phyloP scores from a whole-genome alignment of 306 rosid species.

The Gastrolobium villosum region DNA sequence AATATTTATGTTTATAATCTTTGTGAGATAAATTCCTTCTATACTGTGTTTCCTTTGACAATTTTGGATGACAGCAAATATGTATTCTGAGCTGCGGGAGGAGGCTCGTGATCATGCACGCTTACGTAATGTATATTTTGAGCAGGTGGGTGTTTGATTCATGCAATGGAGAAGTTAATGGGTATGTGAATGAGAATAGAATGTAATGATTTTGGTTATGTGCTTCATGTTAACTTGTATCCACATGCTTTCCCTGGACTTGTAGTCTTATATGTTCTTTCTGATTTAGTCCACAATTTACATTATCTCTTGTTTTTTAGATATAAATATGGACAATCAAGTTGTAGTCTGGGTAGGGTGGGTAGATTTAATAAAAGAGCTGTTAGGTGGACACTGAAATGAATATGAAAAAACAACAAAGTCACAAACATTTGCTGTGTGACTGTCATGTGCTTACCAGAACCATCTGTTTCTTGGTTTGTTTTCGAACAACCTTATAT shows the following conservation, averaged over 20 bases:
- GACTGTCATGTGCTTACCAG: slow-evolving; percentile 41
- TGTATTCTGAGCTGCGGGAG: slow-evolving; percentile 95
- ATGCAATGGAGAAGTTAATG: slow-evolving; percentile 23
- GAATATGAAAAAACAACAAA: slow-evolving; percentile 20
- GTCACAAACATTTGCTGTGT: slow-evolving; percentile 39
- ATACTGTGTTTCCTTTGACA: slow-evolving; percentile 58
- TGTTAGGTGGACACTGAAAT: slow-evolving; percentile 30
- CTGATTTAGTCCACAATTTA: background rate
- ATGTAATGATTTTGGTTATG: slow-evolving; percentile 21
- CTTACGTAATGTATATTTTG: slow-evolving; percentile 90
- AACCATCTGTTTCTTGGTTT: slow-evolving; percentile 19
- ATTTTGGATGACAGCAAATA: slow-evolving; percentile 79
- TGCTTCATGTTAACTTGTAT: background rate
- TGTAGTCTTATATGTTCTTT: slow-evolving; percentile 13
- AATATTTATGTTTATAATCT: slow-evolving; percentile 64
- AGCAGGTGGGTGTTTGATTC: slow-evolving; percentile 75
- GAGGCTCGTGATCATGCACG: slow-evolving; percentile 99
- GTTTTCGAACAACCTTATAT: slow-evolving; percentile 25
- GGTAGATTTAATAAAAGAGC: slow-evolving; percentile 10
- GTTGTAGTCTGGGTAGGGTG: background rate
- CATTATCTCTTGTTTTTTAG: background rate
- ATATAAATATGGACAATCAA: background rate
- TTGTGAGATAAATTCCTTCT: slow-evolving; percentile 48
- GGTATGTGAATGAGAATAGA: slow-evolving; percentile 24
- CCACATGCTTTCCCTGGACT: background rate